Evolutionary conservation across 441 rosid genomes (phyloP).

Genomic region (Populus hybrid): DNA sequence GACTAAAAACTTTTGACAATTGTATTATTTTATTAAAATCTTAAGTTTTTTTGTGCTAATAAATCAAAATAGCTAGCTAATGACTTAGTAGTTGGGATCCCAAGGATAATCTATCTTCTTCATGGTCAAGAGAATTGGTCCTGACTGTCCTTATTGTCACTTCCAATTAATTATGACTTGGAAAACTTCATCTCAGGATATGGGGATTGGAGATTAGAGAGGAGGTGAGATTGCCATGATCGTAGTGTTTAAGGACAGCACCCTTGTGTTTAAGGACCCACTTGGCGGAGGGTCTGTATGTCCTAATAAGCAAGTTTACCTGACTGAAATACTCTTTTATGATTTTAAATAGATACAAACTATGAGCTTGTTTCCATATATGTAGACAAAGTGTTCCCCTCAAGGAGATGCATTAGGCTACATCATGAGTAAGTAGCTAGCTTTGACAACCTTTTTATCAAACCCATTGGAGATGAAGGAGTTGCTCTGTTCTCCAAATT

Average conservation of each 20-base stretch:
- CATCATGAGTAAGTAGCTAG: constrained; percentile 20
- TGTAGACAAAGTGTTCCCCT: constrained; percentile 70
- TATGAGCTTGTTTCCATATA: constrained; percentile 35
- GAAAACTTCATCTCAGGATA: background rate
- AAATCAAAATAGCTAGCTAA: too few species aligned
- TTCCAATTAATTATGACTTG: background rate
- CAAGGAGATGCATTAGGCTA: constrained; percentile 45
- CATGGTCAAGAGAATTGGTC: constrained; percentile 9
- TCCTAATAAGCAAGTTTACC: constrained; percentile 48
- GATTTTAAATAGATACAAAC: constrained; percentile 30
- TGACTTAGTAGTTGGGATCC: background rate
- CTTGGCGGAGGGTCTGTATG: constrained; percentile 23
- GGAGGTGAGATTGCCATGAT: constrained; percentile 6
- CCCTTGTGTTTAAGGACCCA: constrained; percentile 25
- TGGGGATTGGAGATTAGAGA: constrained; percentile 5
- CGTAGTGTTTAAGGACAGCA: too few species aligned
- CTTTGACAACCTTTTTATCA: constrained; percentile 32
- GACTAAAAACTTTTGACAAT: too few species aligned
- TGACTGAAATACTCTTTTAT: constrained; percentile 31
- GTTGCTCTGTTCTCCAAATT: constrained; percentile 29
- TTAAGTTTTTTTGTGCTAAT: too few species aligned
- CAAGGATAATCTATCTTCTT: constrained; percentile 5
- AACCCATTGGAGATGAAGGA: constrained; percentile 25
- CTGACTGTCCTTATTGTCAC: background rate
- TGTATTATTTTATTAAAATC: too few species aligned